phyloP scores from a whole-genome alignment of 805 yeast genomes.

The Ogataea angusta region DNA sequence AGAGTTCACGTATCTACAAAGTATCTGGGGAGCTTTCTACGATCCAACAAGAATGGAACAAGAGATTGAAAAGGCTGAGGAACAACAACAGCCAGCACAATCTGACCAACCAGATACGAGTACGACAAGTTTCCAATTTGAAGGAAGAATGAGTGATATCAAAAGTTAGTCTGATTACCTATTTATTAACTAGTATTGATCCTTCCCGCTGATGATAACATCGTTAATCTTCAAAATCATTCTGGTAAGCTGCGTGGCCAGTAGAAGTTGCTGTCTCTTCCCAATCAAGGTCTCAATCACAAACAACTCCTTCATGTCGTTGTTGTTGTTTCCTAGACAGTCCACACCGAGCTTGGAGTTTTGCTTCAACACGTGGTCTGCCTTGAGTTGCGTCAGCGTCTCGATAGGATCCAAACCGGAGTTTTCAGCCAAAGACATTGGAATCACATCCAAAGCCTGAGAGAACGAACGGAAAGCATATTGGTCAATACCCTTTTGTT shows the following conservation, averaged over 20 bases:
- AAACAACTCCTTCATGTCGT: slow-evolving; percentile 90
- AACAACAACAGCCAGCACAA: slow-evolving; percentile 8
- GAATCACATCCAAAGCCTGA: slow-evolving; percentile 84
- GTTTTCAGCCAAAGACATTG: slow-evolving; percentile 94
- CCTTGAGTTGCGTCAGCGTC: slow-evolving; percentile 76
- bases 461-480: slow-evolving; percentile 97
- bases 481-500: slow-evolving; percentile 92
- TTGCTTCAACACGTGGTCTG: slow-evolving; percentile 75
- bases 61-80: slow-evolving; percentile 3
- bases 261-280: slow-evolving; percentile 89
- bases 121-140: slow-evolving; percentile 24
- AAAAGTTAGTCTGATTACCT: slow-evolving; percentile 2
- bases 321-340: slow-evolving; percentile 82
- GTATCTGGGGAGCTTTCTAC: slow-evolving; percentile 23
- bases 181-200: slow-evolving; percentile 25
- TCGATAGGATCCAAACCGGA: slow-evolving; percentile 95
- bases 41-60: slow-evolving; percentile 20
- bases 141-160: slow-evolving; percentile 27
- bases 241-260: slow-evolving; percentile 96
- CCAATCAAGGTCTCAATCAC: slow-evolving; percentile 97
- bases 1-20: slow-evolving; percentile 19
- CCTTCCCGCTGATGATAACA: slow-evolving; percentile 67
- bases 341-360: slow-evolving; percentile 84
- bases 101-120: slow-evolving; percentile 11
- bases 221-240: slow-evolving; percentile 97